Percentiles rank a stretch among this genome's conserved stretches.
Evolutionary conservation across 2,329 filamentous ascomycete genomes (phyloP).

Genomic region (Aspergillus sp.): DNA sequence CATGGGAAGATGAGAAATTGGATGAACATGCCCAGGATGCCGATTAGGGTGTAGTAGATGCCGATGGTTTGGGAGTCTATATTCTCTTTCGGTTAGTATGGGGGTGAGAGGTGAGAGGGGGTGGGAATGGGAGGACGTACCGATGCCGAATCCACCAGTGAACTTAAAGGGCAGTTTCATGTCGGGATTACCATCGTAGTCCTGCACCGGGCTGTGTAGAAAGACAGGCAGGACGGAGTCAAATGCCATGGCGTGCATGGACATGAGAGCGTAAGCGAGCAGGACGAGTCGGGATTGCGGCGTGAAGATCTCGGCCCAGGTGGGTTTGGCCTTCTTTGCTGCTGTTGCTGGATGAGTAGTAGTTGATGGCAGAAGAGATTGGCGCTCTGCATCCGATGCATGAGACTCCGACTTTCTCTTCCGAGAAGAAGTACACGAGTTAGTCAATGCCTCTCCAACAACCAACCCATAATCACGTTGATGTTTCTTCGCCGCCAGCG

Average conservation of each 20-base stretch:
- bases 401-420: constrained; percentile 19
- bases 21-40: constrained; percentile 73
- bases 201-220: constrained; percentile 70
- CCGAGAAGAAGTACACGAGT: constrained; percentile 37
- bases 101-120: neutral
- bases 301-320: constrained; percentile 68
- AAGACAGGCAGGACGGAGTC: constrained; percentile 90
- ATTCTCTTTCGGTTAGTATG: neutral
- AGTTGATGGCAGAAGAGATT: constrained; percentile 32
- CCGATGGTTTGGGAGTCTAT: constrained; percentile 74
- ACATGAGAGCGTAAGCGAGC: constrained; percentile 74
- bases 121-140: constrained; percentile 23
- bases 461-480: constrained; percentile 72
- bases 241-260: constrained; percentile 78
- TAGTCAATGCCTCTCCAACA: constrained; percentile 67
- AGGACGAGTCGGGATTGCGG: constrained; percentile 75
- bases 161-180: constrained; percentile 76
- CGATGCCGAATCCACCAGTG: constrained; percentile 73
- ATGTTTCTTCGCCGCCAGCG: constrained; percentile 69
- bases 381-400: constrained; percentile 28
- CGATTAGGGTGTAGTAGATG: constrained; percentile 80
- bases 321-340: constrained; percentile 30
- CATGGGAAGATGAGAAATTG: constrained; percentile 86
- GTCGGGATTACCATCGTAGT: constrained; percentile 56
- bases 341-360: no score